phyloP scores from a whole-genome alignment of 805 yeast species.

The Maudiozyma pseudohumilis region DNA sequence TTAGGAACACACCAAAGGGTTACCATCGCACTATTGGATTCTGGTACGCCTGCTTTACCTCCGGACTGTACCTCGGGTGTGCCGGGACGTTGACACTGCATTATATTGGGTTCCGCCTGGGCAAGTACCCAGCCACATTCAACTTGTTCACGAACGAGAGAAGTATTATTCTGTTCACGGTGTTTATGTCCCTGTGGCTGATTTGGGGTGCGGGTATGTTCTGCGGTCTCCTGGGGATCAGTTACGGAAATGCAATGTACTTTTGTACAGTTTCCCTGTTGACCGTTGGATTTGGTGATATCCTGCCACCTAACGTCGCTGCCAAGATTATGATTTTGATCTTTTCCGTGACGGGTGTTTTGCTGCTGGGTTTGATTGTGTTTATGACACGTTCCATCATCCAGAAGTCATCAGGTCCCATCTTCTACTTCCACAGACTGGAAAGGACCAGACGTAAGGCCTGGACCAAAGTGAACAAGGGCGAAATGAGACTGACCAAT shows the following conservation, averaged over 20 bases:
- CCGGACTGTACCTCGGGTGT: conserved; percentile 50
- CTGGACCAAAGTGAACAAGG: conserved; percentile 9
- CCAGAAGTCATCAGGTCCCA: conserved; percentile 49
- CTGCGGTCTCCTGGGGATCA: conserved; percentile 35
- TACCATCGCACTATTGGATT: conserved; percentile 47
- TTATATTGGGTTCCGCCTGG: conserved; percentile 47
- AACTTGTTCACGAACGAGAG: conserved; percentile 60
- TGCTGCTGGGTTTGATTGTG: conserved; percentile 64
- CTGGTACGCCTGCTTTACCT: conserved; percentile 68
- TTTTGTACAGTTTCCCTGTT: conserved; percentile 62
- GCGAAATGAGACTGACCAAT: conserved; percentile 26
- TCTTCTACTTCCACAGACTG: conserved; percentile 54
- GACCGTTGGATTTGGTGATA: conserved; percentile 77
- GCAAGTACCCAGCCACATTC: conserved; percentile 61
- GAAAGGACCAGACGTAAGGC: conserved; percentile 39
- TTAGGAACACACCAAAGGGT: conserved; percentile 13
- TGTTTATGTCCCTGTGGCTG: conserved; percentile 59
- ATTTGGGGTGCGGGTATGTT: conserved; percentile 60
- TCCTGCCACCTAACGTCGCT: conserved; percentile 43
- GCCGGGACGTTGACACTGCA: conserved; percentile 44
- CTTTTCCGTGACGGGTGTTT: conserved; percentile 60
- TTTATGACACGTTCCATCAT: conserved; percentile 61
- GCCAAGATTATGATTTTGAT: conserved; percentile 50
- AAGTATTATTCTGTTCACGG: conserved; percentile 60
- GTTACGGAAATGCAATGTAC: conserved; percentile 61